Evolutionary conservation across 2,329 filamentous ascomycete genomes (phyloP).

Genomic region (Fusarium praegraminearum): DNA sequence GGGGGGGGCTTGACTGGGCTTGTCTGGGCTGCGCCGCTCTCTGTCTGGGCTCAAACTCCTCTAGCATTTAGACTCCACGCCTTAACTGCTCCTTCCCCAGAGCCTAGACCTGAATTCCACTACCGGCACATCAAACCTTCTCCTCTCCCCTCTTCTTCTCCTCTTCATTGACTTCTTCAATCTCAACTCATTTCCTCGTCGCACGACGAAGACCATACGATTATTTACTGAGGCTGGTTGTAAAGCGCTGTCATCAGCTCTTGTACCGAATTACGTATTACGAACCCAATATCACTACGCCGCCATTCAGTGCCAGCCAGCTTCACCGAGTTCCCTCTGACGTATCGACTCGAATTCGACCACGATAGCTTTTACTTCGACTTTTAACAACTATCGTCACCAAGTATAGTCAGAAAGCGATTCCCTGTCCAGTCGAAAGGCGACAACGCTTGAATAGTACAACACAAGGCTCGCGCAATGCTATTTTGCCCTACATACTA

Average conservation of each 20-base stretch:
- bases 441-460: constrained; percentile 4
- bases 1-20: constrained; percentile 2
- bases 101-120: constrained; percentile 31
- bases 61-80: constrained; percentile 37
- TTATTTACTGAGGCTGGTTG: neutral
- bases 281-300: constrained; percentile 15
- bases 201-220: constrained; percentile 23
- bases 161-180: constrained; percentile 12
- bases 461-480: constrained; percentile 31
- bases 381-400: neutral
- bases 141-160: constrained; percentile 38
- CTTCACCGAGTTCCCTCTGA: constrained; percentile 40
- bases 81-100: constrained; percentile 29
- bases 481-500: constrained; percentile 26
- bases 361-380: constrained; percentile 22
- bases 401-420: neutral
- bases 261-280: constrained; percentile 14
- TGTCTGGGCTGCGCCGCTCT: constrained; percentile 25
- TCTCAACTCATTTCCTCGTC: constrained; percentile 29
- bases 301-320: constrained; percentile 20
- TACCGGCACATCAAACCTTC: constrained; percentile 33
- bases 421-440: constrained; percentile 16
- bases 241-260: neutral
- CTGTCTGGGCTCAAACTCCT: constrained; percentile 27
- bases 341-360: constrained; percentile 29